Conservation (phyloP, 2,329 filamentous ascomycete species). For the Neofusicoccum parvum region DNA sequence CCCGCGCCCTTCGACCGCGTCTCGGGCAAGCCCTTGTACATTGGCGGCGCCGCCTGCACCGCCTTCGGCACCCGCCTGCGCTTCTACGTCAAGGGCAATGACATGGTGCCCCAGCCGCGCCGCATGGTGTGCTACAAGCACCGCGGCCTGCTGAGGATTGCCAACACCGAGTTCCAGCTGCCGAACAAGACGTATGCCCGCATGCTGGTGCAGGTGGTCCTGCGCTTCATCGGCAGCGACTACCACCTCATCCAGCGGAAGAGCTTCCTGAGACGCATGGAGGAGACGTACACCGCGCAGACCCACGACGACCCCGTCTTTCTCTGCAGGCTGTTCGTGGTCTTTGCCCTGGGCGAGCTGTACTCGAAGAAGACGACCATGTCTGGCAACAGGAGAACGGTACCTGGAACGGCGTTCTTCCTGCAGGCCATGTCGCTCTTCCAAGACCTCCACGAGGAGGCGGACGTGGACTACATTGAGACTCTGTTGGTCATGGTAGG, state of each 20-base stretch:
- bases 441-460: constrained; percentile 24
- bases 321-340: constrained; percentile 25
- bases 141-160: constrained; percentile 18
- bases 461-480: constrained; percentile 27
- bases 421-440: constrained; percentile 25
- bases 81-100: constrained; percentile 26
- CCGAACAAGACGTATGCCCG: constrained; percentile 30
- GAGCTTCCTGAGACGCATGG: constrained; percentile 19
- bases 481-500: constrained; percentile 27
- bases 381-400: constrained; percentile 21
- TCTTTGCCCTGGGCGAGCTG: constrained; percentile 27
- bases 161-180: constrained; percentile 25
- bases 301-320: constrained; percentile 23
- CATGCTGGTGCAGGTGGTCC: constrained; percentile 28
- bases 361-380: constrained; percentile 21
- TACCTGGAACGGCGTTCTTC: constrained; percentile 22
- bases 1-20: constrained; percentile 18
- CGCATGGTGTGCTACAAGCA: constrained; percentile 23
- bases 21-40: constrained; percentile 24
- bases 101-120: constrained; percentile 25
- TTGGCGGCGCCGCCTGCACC: constrained; percentile 29
- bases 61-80: constrained; percentile 29
- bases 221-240: constrained; percentile 26
- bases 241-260: constrained; percentile 21
- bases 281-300: constrained; percentile 20